phyloP scores from a whole-genome alignment of 2,329 filamentous ascomycete genomes.

The Ophiostoma sp. region DNA sequence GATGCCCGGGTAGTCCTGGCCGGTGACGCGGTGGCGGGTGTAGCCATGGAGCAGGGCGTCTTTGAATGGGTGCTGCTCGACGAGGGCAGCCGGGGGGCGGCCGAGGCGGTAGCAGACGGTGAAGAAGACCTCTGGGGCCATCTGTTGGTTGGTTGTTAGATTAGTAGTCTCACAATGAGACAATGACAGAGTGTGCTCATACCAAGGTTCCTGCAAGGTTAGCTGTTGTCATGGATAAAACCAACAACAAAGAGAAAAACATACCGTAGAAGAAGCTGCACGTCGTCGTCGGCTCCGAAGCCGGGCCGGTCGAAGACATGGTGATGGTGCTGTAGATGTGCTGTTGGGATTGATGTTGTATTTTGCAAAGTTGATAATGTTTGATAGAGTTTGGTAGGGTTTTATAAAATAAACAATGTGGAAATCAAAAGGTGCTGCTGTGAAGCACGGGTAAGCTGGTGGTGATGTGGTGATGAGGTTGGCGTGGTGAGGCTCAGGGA shows the following conservation, averaged over 20 bases:
- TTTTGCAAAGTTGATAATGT: neutral
- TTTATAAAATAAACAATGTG: neutral
- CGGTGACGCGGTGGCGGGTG: slow-evolving; percentile 62
- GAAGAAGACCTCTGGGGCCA: slow-evolving; percentile 83
- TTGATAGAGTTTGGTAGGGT: neutral
- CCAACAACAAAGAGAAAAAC: slow-evolving; percentile 19
- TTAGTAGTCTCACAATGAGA: neutral
- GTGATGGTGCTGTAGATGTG: neutral
- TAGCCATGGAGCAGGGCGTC: slow-evolving; percentile 72
- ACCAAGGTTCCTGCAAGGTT: slow-evolving; percentile 38
- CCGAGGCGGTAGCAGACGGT: slow-evolving; percentile 68
- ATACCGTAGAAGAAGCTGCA: slow-evolving; percentile 55
- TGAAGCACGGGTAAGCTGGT: neutral
- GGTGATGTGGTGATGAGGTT: neutral
- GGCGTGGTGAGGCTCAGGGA: neutral
- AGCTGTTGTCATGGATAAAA: neutral
- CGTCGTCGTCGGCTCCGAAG: slow-evolving; percentile 17
- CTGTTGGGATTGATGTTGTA: neutral
- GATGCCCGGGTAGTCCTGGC: slow-evolving; percentile 78
- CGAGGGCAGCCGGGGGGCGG: slow-evolving; percentile 44
- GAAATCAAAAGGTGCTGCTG: neutral
- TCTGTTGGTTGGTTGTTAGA: slow-evolving; percentile 38
- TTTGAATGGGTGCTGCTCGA: slow-evolving; percentile 56
- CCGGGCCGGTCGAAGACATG: slow-evolving; percentile 8
- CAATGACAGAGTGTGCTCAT: slow-evolving; percentile 9